Base-by-base conservation (phyloP, 1,284 basidiomycete genomes). In the Dichomitus squalens region DNA sequence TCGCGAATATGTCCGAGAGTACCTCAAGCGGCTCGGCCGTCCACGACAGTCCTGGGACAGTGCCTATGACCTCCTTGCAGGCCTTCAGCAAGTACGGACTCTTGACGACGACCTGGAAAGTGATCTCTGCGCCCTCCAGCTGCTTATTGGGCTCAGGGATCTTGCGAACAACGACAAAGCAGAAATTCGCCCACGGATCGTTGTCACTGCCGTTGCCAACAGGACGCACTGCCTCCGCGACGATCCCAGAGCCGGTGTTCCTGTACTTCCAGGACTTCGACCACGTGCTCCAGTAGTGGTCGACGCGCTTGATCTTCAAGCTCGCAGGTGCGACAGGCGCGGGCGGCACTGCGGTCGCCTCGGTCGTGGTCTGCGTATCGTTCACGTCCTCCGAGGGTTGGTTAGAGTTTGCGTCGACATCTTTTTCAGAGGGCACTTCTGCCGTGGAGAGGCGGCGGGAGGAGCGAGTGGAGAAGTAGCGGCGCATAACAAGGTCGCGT, bases 41-140 rank as follows among this genome's bases (percentile, higher is more conserved):
- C 83, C 83, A 85, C 4, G 82, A 83, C n/a, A 84, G 69, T 12
- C 82, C 82, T 5, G 79, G 78, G 72, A 79, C 79, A 1, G 75
- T 71, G 58, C 75, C 67, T 55, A 85, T 79, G 14, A 85, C 80
- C 49, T 81, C 78, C 64, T 82, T 78, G 68, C 79, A 83, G 1
- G 79, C 81, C 59, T 80, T 79, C 33, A 81, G 67, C 41, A 86
- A 74, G 64, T 83, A 83, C 23, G 74, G 76, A 59, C 80, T 84
- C 72, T 84, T 84, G 69, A 85, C 67, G 43, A 83, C 73, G 33
- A 84, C 66, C 67, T 78, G 77, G 72, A 80, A 81, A 4, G 70
- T 76, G 0, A 79, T 75, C n/a, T 79, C 73, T 25, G 23, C 35
- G 25, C 11, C 16, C 16, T 29, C 25, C n/a, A 76, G 52, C 20